Evolutionary conservation across 139 green algal genomes (phyloP), one percentile per base, ranked within the genome.

Genomic region (Tetraselmis striata): DNA sequence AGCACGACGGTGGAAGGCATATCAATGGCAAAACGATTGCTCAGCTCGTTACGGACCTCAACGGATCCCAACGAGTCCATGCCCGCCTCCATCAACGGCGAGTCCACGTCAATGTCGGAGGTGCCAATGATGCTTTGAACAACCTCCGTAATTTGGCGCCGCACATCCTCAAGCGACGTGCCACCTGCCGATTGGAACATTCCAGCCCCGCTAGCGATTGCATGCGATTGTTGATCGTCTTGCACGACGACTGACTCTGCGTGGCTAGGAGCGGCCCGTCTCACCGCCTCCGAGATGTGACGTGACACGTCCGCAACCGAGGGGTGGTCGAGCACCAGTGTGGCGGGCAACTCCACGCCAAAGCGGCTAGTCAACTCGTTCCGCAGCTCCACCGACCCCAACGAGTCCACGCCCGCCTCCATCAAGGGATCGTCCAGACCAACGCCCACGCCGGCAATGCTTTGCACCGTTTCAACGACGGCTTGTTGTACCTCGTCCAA

Each of bases 11-110:
- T 88, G 0, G 77, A 81, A 24, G 84, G 77, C 1, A 90, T 58
- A 0, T 83, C 80, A 1, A 87, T 2, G 26, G 1, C 32, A 74
- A 84, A 85, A 0, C 1, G 28, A 27, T 59, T 81, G 25, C 82
- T 74, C 28, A 89, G 83, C 82, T 90, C 86, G 81, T 94, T 94
- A 29, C 91, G 85, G 59, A 98, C 86, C 91, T 98, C 95, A 28
- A 97, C 91, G 1, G 92, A 91, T 0, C 91, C 92, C 28, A 97
- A 84, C 11, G 90, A 95, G 84, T 98, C 91, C 76, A 97, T 80
- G 0, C 93, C 92, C 28, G 89, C 88, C 26, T 87, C 87, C 90
- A 96, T 94, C 31, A 96, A 85, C n/a, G 92, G 92, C 0, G 85
- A 87, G 77, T 93, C 87, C 23, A 79, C 28, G 23, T 79, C 22